A percentile compares a stretch with the other conserved stretches of the same genome.
Conservation (phyloP, 2,329 filamentous ascomycete species). For the Hypocreales sp. region DNA sequence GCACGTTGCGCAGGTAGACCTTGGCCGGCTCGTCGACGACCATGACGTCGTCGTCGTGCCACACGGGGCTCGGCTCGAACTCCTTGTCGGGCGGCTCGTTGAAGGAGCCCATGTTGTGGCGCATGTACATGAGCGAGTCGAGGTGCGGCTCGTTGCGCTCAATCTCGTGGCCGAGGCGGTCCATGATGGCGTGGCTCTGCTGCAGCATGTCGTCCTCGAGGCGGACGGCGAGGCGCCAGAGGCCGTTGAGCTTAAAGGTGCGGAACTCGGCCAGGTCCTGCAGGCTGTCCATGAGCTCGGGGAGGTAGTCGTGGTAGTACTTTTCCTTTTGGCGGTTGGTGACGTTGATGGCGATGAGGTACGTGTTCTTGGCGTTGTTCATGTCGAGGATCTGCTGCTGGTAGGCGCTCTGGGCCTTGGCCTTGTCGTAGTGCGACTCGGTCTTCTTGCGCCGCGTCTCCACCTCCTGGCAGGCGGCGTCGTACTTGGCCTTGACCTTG, state of each 20-base stretch:
- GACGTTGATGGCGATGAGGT: slow-evolving; percentile 88
- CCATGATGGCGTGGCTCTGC: slow-evolving; percentile 55
- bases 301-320: slow-evolving; percentile 94
- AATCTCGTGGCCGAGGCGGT: slow-evolving; percentile 65
- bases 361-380: slow-evolving; percentile 98
- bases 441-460: slow-evolving; percentile 90
- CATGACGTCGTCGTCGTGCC: slow-evolving; percentile 87
- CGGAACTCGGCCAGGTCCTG: slow-evolving; percentile 90
- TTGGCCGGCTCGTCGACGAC: slow-evolving; percentile 76
- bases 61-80: slow-evolving; percentile 91
- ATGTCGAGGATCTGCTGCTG: slow-evolving; percentile 88
- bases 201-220: slow-evolving; percentile 70
- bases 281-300: slow-evolving; percentile 80
- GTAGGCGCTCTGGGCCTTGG: slow-evolving; percentile 81
- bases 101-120: slow-evolving; percentile 73
- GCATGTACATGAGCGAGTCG: slow-evolving; percentile 96
- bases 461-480: slow-evolving; percentile 83
- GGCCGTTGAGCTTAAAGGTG: slow-evolving; percentile 63
- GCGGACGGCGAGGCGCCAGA: slow-evolving; percentile 70
- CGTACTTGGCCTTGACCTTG: slow-evolving; percentile 89
- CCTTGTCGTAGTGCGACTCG: slow-evolving; percentile 85
- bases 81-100: slow-evolving; percentile 71
- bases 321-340: slow-evolving; percentile 96
- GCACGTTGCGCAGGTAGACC: slow-evolving; percentile 78
- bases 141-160: slow-evolving; percentile 74